These are phyloP conservation scores for Aspergillus thermomutatus DNA, from an alignment of 2,329 filamentous ascomycete genomes.

Conservation along the genomic window DNA sequence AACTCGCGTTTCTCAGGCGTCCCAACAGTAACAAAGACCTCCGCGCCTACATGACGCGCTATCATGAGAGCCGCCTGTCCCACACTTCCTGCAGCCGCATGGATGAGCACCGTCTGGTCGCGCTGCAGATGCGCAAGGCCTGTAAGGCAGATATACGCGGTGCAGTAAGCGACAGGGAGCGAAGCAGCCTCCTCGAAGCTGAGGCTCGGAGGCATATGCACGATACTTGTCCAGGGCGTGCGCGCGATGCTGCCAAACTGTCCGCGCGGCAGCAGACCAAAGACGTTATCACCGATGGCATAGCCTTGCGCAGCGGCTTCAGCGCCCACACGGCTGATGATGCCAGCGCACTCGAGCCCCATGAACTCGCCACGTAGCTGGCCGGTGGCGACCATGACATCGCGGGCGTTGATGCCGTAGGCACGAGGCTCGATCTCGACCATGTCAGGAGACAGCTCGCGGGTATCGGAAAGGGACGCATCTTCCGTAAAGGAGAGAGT, in stretches of 20 bases:
- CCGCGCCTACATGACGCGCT: slow-evolving; percentile 10
- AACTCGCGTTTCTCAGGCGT: slow-evolving; percentile 14
- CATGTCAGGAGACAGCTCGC: neutral
- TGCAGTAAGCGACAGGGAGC: neutral
- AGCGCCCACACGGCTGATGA: neutral
- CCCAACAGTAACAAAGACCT: slow-evolving; percentile 23
- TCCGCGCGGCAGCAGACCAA: neutral
- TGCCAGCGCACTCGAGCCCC: slow-evolving; percentile 4
- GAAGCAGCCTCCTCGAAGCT: slow-evolving; percentile 17
- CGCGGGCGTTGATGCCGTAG: slow-evolving; percentile 2
- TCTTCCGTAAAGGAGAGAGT: no score
- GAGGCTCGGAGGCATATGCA: neutral
- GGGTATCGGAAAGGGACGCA: no score
- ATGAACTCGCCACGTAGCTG: neutral
- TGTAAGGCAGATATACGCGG: slow-evolving; percentile 1
- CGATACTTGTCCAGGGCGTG: neutral
- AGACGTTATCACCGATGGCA: slow-evolving; percentile 3
- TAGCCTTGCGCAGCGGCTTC: neutral
- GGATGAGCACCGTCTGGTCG: slow-evolving; percentile 16
- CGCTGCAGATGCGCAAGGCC: neutral
- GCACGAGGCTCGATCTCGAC: slow-evolving; percentile 2
- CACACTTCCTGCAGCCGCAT: no score
- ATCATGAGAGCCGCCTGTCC: slow-evolving; percentile 17
- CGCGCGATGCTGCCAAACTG: no score
- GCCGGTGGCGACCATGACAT: no score